Percentiles rank a stretch among this genome's conserved stretches.
Conservation (phyloP, 805 yeast species). For the Starmerella kuoi region DNA sequence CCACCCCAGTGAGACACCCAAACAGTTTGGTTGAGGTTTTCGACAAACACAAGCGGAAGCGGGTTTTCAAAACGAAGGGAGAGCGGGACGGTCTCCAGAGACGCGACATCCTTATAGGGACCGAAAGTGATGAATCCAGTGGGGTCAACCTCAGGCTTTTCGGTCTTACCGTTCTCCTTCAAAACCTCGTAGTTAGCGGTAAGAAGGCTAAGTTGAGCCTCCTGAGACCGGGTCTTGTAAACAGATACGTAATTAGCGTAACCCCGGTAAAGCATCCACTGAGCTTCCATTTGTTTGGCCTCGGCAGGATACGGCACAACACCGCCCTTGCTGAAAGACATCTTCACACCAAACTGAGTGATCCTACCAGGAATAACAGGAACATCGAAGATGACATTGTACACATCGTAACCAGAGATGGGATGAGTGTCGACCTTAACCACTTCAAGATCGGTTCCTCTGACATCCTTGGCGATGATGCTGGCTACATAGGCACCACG, state of each 20-base stretch:
- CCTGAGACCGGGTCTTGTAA: constrained; percentile 44
- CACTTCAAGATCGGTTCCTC: constrained; percentile 19
- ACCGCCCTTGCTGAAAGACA: constrained; percentile 27
- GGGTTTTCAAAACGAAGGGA: constrained; percentile 52
- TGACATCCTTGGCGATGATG: constrained; percentile 32
- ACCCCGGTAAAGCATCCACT: constrained; percentile 44
- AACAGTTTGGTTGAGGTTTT: constrained; percentile 52
- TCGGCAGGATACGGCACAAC: constrained; percentile 53
- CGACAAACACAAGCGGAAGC: constrained; percentile 50
- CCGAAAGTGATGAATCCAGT: constrained; percentile 39
- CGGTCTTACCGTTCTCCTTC: constrained; percentile 34
- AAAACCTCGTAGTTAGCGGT: constrained; percentile 22
- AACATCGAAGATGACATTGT: constrained; percentile 42
- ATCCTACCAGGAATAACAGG: constrained; percentile 56
- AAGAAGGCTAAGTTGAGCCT: constrained; percentile 37
- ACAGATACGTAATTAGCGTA: constrained; percentile 47
- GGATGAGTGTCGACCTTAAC: constrained; percentile 22
- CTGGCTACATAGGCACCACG: constrained; percentile 35
- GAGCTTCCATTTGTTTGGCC: constrained; percentile 48
- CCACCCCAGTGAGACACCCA: constrained; percentile 86
- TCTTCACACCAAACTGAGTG: constrained; percentile 33
- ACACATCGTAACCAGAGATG: constrained; percentile 25
- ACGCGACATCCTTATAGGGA: constrained; percentile 37
- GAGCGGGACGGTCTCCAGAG: constrained; percentile 40
- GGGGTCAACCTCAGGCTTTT: constrained; percentile 19